Percentiles rank a stretch among this genome's conserved stretches.
Evolutionary conservation across 1,284 basidiomycete genomes (phyloP).

Genomic region (Takashimella tepidaria): DNA sequence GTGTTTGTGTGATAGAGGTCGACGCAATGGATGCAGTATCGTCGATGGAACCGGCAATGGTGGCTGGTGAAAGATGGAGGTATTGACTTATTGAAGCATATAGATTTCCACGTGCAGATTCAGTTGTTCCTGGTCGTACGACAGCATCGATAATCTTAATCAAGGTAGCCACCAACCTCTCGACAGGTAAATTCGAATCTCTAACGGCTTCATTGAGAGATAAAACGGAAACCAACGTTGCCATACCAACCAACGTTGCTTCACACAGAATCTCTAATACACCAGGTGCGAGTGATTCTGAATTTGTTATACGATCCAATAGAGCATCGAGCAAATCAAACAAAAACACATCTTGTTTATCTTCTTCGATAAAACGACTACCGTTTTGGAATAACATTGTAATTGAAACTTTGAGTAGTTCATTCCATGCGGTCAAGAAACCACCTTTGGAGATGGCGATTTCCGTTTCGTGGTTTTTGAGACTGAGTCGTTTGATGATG

Average conservation of each 20-base stretch:
- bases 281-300: slow-evolving; percentile 60
- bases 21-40: slow-evolving; percentile 13
- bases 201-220: slow-evolving; percentile 53
- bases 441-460: slow-evolving; percentile 64
- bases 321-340: slow-evolving; percentile 80
- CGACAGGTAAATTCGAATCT: slow-evolving; percentile 63
- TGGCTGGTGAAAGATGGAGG: slow-evolving; percentile 61
- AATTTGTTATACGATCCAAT: slow-evolving; percentile 48
- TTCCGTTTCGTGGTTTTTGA: slow-evolving; percentile 80
- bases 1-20: slow-evolving; percentile 9
- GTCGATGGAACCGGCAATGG: slow-evolving; percentile 16
- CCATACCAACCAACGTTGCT: slow-evolving; percentile 71
- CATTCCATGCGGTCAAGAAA: slow-evolving; percentile 76
- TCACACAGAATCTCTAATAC: slow-evolving; percentile 78
- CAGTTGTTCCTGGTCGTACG: slow-evolving; percentile 69
- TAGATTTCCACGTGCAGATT: slow-evolving; percentile 92
- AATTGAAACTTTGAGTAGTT: slow-evolving; percentile 72
- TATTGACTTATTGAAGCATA: slow-evolving; percentile 88
- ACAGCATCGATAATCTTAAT: slow-evolving; percentile 71
- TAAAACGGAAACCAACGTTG: slow-evolving; percentile 71
- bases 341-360: slow-evolving; percentile 74
- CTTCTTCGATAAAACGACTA: slow-evolving; percentile 64
- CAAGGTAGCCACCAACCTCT: slow-evolving; percentile 72
- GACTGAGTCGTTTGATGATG: slow-evolving; percentile 71
- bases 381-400: slow-evolving; percentile 70